phyloP scores from a whole-genome alignment of 2,329 filamentous ascomycete species.

The Cladobotryum protrusum region DNA sequence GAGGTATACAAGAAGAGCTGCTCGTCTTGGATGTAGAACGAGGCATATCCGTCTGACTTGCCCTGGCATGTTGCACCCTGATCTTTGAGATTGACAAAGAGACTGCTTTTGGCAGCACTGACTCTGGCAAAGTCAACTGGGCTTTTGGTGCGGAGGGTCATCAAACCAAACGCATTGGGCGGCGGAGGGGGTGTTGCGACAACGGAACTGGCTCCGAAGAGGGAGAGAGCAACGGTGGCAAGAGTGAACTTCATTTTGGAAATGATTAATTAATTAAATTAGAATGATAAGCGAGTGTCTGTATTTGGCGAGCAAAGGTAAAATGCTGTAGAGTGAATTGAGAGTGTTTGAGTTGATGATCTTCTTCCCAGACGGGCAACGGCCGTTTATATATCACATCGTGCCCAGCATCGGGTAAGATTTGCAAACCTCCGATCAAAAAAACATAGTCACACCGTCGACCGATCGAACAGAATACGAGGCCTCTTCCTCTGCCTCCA shows the following conservation, averaged over 20 bases:
- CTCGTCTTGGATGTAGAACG: slow-evolving; percentile 42
- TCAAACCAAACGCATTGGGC: slow-evolving; percentile 1
- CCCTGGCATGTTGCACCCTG: slow-evolving; percentile 46
- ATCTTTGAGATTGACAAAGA: slow-evolving; percentile 37
- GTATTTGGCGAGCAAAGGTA: not conserved
- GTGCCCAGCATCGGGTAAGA: not conserved
- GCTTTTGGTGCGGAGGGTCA: slow-evolving; percentile 44
- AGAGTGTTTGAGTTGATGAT: not conserved
- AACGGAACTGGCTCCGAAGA: not conserved
- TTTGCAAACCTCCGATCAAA: not conserved
- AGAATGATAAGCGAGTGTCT: too few species aligned
- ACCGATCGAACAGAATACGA: not conserved
- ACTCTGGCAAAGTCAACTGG: slow-evolving; percentile 41
- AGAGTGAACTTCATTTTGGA: not conserved
- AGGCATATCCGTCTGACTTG: slow-evolving; percentile 35
- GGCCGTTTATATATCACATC: not conserved
- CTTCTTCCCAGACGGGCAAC: not conserved
- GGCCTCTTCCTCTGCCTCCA: too few species aligned
- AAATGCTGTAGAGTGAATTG: not conserved
- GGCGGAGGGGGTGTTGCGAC: not conserved
- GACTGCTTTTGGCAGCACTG: slow-evolving; percentile 37
- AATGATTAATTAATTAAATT: too few species aligned
- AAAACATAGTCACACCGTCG: not conserved
- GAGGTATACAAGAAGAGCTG: slow-evolving; percentile 42
- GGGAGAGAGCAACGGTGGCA: not conserved